Conservation (phyloP, 202 grass and related monocot species). For the Panicum virgatum region DNA sequence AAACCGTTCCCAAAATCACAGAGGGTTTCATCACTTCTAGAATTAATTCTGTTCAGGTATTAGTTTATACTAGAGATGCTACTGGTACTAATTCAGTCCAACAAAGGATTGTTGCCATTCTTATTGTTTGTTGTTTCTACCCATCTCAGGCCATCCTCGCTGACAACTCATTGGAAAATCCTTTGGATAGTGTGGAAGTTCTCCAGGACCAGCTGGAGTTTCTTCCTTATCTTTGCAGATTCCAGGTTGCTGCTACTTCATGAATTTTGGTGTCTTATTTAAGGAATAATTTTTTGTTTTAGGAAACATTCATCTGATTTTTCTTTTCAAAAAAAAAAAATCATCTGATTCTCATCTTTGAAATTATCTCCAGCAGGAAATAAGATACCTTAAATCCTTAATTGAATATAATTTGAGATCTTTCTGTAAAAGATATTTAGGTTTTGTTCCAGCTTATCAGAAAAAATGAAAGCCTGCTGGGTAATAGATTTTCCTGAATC, state of each 20-base stretch:
- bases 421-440: constrained; percentile 12
- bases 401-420: background rate
- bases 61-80: constrained; percentile 27
- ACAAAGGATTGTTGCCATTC: background rate
- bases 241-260: constrained; percentile 67
- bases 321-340: no score
- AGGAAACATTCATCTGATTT: constrained; percentile 24
- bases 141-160: constrained; percentile 71
- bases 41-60: constrained; percentile 97
- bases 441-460: constrained; percentile 3
- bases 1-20: constrained; percentile 97
- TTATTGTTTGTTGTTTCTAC: constrained; percentile 37
- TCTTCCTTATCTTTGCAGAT: constrained; percentile 98
- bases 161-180: constrained; percentile 75
- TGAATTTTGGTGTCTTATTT: constrained; percentile 34
- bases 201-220: constrained; percentile 98
- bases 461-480: background rate
- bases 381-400: background rate
- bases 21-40: constrained; percentile 98
- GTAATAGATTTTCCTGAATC: background rate
- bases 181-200: constrained; percentile 88
- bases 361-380: background rate
- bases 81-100: constrained; percentile 19
- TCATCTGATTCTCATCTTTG: constrained; percentile 14
- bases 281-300: constrained; percentile 37